A percentile compares a stretch with the other conserved stretches of the same genome.
Evolutionary conservation across 2,329 filamentous ascomycete genomes (phyloP).

Genomic region (Aspergillus viridinutans): DNA sequence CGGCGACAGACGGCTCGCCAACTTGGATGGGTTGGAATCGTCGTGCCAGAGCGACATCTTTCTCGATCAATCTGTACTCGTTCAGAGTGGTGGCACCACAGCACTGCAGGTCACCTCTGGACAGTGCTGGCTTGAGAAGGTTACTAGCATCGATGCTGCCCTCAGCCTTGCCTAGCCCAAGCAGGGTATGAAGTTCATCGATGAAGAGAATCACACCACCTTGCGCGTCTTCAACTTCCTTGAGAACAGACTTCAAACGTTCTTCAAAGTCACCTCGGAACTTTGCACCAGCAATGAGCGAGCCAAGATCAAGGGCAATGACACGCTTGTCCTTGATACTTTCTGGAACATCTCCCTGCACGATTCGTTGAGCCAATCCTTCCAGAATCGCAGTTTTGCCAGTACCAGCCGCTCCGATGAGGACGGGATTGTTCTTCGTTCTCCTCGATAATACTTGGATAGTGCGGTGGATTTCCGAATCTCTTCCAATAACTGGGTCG

Average conservation of each 20-base stretch:
- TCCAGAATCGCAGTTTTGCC: constrained; percentile 94
- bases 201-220: constrained; percentile 92
- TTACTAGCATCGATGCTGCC: constrained; percentile 97
- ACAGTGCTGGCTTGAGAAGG: constrained; percentile 87
- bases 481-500: constrained; percentile 91
- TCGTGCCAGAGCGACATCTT: constrained; percentile 86
- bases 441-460: constrained; percentile 89
- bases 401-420: constrained; percentile 88
- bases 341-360: constrained; percentile 88
- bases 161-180: constrained; percentile 91
- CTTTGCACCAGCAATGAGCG: constrained; percentile 91
- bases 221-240: constrained; percentile 83
- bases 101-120: constrained; percentile 87
- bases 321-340: constrained; percentile 94
- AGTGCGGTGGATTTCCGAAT: constrained; percentile 85
- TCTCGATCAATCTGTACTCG: constrained; percentile 91
- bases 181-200: constrained; percentile 85
- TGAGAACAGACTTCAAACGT: constrained; percentile 81
- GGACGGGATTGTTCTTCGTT: constrained; percentile 92
- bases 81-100: constrained; percentile 90
- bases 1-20: constrained; percentile 83
- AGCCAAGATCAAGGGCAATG: constrained; percentile 80
- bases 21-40: constrained; percentile 93
- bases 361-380: constrained; percentile 83
- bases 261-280: constrained; percentile 97